Base-by-base conservation (phyloP, 805 yeast genomes). In the Lipomyces spencermartinsiae region DNA sequence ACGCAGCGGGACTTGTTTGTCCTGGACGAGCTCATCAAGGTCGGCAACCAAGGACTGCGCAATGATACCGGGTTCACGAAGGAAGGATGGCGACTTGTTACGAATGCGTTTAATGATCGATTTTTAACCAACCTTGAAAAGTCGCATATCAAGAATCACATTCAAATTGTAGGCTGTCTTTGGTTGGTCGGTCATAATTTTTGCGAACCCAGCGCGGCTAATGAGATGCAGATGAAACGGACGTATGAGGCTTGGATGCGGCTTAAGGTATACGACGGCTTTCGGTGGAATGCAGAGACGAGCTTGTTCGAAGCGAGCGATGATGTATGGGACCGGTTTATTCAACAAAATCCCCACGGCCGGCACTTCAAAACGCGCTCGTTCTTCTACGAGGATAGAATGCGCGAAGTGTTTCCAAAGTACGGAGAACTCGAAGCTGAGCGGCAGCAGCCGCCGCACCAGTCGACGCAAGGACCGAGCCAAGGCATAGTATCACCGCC, bases 131-230 rank as follows among this genome's bases (percentile, higher is more conserved):
- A 43, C 33, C 51, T 68, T 53, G 71, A 68, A 19, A 64, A 66
- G 49, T 63, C 68, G 33, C 69, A 68, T 54, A 33, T 68, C 4
- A 68, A 68, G 62, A 68, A 68, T 34, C 71, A 68, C 43, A 39
- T 65, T 16, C 71, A 68, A 39, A 59, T 65, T 16, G 68, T 68
- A 43, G 5, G 68, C 49, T 25, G 4, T 19, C 43, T 56, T 14
- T n/a, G 4, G 58, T 10, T 33, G 19, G 12, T 22, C 16, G 1
- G 63, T 51, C n/a, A 1, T 25, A 25, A 25, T 25, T 25, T 25
- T 25, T 25, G 29, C 29, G 29, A 25, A 25, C 29, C 29, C 29
- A 25, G 29, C 29, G 49, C 49, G 34, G 56, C 34, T 53, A 53
- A 53, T 6, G 49, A 43, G 8, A 6, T 35, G 19, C 46, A 67